Base-by-base conservation (phyloP, 1,139 yeast genomes). In the Tardiomyces digboiensis region DNA sequence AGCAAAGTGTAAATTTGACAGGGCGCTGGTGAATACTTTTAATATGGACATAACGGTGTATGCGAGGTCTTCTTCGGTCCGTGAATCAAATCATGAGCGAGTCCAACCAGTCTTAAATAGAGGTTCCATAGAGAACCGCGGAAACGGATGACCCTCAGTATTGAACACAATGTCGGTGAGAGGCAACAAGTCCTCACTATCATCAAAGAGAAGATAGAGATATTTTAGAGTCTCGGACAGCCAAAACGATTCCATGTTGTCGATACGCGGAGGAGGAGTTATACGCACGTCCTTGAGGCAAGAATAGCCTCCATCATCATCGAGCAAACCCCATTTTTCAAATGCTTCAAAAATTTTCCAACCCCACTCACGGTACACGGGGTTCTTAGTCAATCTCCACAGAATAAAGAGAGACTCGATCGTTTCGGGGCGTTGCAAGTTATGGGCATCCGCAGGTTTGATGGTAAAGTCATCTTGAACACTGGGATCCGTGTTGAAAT, bases 161-260 rank as follows among this genome's bases (percentile, higher is more conserved):
- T 86, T 89, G 71, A 87, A 87, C 2, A 89, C 89, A 47, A 82
- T 75, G 48, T 81, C 66, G 42, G 78, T 80, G 49, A 84, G 68
- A 13, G 85, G 80, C 33, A 78, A 54, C 23, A 52, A 41, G 18
- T 72, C 73, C 38, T 80, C 79, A 53, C 83, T 87, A 45, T 74
- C 78, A 46, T 77, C 82, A 64, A 89, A 89, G 53, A 89, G 70
- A 49, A 89, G 68, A 61, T 87, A 88, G 46, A 89, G 71, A 62
- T 89, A 89, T 64, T 89, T 89, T 59, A 89, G 74, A 1, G 97
- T 89, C 62, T 89, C 97, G 0, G 96, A 89, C 47, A 86, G 70
- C 97, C 97, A 89, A 70, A 87, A 87, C 14, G 94, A 82, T 63
- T 89, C 97, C 75, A 86, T 77, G 58, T 86, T 86, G 64, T 89